Percentiles rank a stretch among this genome's conserved stretches.
These are phyloP conservation scores for Canavalia ensiformis DNA, from an alignment of 306 rosid species.

Conservation along the genomic window DNA sequence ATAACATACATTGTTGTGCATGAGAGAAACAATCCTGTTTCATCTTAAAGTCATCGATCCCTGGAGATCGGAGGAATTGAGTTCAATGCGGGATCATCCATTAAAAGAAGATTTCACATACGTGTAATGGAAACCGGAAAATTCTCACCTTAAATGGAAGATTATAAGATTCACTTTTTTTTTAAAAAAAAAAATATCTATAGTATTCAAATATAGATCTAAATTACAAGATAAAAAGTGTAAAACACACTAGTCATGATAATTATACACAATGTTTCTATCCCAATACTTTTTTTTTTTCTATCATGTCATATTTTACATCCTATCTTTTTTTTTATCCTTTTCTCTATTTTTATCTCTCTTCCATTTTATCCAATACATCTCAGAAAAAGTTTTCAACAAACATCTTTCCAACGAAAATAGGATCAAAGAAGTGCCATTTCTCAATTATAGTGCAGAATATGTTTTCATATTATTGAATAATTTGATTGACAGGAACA, in stretches of 20 bases:
- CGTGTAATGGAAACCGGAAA: neutral
- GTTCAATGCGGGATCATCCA: neutral
- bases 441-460: neutral
- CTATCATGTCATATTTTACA: no score
- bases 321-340: no score
- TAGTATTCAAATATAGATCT: no score
- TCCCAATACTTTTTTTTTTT: no score
- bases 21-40: neutral
- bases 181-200: no score
- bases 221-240: neutral
- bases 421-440: neutral
- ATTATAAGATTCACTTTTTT: neutral
- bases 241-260: neutral
- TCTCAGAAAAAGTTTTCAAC: no score
- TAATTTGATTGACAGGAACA: neutral
- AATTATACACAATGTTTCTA: no score
- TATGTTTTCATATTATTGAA: constrained; percentile 7
- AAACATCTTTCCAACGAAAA: neutral
- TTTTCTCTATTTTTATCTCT: no score
- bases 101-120: neutral
- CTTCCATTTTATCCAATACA: no score
- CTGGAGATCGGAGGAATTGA: neutral
- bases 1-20: neutral
- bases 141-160: neutral
- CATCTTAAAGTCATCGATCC: no score